Base-by-base conservation (phyloP, 2,329 filamentous ascomycete genomes). In the Fusarium vanettenii region DNA sequence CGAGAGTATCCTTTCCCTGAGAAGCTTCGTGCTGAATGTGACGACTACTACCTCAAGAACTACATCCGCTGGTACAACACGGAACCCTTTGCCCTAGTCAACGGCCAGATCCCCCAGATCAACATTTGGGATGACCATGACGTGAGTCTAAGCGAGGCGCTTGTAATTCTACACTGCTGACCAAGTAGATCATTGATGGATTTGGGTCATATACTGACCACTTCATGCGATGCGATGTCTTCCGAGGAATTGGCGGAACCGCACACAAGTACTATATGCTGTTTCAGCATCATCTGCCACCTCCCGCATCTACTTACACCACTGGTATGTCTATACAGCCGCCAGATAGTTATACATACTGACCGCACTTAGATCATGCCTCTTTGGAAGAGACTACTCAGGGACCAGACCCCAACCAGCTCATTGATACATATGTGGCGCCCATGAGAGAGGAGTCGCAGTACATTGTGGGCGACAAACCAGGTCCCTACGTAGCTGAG, bases 51-150 rank as follows among this genome's bases (percentile, higher is more conserved):
- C 80, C 88, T 98, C 9, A 91, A 97, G 62, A 94, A 97, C 78
- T 99, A 99, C 80, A 81, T 98, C 88, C 83, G 89, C 82, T 89
- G 94, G 95, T 98, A 97, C 80, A 90, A 91, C 52, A 93, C 90
- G 68, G 94, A 95, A 35, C 89, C 97, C 1, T 99, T 98, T 82
- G 92, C 94, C 2, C 87, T 93, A 78, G 94, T 94, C 37, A 97
- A 95, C 76, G 93, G 93, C 2, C 95, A 98, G 81, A 98, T 99
- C 71, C 92, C 97, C 1, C 97, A 98, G 90, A 86, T 99, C 75
- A 99, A 98, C 80, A 94, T 99, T 52, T 99, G 96, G 95, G 97
- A 99, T 82, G 97, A 99, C 78, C 97, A 98, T 81, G 94, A 97
- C 80, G 81, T 90, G 86, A 89, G 85, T 89, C 18, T 48, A 13